A percentile compares a stretch with the other conserved stretches of the same genome.
phyloP scores from a whole-genome alignment of 345 rosid species.

The Euclidium syriacum region DNA sequence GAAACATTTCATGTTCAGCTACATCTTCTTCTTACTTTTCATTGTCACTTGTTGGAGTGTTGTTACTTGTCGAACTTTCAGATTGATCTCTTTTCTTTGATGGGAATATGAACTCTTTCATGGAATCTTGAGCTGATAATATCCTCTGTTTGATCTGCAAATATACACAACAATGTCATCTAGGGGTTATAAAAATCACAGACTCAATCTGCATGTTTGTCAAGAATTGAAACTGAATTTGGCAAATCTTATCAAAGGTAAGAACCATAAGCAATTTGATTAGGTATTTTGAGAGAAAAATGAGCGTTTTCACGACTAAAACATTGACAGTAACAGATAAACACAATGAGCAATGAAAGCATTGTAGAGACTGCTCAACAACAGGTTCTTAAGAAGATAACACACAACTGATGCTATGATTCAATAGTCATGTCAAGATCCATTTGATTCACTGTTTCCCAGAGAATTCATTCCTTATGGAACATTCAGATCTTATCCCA shows the following conservation, averaged over 20 bases:
- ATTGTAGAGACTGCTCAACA: not conserved
- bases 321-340: not conserved
- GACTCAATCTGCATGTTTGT: not conserved
- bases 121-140: conserved; percentile 48
- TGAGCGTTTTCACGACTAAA: not conserved
- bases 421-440: not conserved
- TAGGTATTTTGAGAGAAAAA: not conserved
- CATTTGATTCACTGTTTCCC: not conserved
- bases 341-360: not conserved
- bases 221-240: not conserved
- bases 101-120: conserved; percentile 56
- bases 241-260: not conserved
- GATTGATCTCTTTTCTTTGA: conserved; percentile 36
- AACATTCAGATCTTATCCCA: not conserved
- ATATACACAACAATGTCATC: not conserved
- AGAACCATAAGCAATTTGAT: not conserved
- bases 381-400: not conserved
- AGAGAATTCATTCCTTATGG: not conserved
- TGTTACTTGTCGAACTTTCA: conserved; percentile 21
- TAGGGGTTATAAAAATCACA: not conserved
- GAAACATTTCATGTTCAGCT: not conserved
- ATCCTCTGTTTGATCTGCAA: conserved; percentile 68
- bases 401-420: not conserved
- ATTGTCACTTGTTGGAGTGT: conserved; percentile 10
- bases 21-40: not conserved